Evolutionary conservation across 805 yeast genomes (phyloP).

Genomic region (Teunomyces barrocoloradensis): DNA sequence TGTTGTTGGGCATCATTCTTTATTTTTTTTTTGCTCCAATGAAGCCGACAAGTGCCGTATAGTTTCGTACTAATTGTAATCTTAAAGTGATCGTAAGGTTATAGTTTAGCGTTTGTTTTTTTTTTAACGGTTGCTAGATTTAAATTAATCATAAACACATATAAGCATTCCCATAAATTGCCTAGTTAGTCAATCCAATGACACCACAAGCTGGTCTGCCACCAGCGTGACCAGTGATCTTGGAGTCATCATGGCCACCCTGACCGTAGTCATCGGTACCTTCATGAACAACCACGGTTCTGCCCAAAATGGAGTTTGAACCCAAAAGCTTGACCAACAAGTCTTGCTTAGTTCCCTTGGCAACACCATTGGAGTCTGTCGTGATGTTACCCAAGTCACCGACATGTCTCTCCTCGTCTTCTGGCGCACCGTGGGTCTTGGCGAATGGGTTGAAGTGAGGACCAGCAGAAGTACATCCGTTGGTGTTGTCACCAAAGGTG

Average conservation of each 20-base stretch:
- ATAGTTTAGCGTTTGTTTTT: too few relatives aligned
- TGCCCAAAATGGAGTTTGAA: constrained; percentile 83
- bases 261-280: constrained; percentile 94
- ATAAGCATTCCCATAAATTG: background rate
- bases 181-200: constrained; percentile 65
- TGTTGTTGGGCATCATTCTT: background rate
- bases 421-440: constrained; percentile 90
- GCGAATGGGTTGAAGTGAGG: constrained; percentile 93
- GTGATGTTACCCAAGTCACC: constrained; percentile 96
- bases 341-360: constrained; percentile 87
- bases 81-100: too few relatives aligned
- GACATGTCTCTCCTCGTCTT: constrained; percentile 76
- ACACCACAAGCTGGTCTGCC: constrained; percentile 99
- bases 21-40: background rate
- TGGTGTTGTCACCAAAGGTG: constrained; percentile 97
- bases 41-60: too few relatives aligned
- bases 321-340: constrained; percentile 77
- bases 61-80: too few relatives aligned
- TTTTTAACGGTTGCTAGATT: too few relatives aligned
- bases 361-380: constrained; percentile 84
- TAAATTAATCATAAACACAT: constrained; percentile 1
- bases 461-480: constrained; percentile 98
- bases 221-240: constrained; percentile 97
- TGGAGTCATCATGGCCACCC: constrained; percentile 88
- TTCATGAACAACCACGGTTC: constrained; percentile 92